phyloP scores from a whole-genome alignment of 192 early-diverging fungal genomes.

The Geranomyces variabilis region DNA sequence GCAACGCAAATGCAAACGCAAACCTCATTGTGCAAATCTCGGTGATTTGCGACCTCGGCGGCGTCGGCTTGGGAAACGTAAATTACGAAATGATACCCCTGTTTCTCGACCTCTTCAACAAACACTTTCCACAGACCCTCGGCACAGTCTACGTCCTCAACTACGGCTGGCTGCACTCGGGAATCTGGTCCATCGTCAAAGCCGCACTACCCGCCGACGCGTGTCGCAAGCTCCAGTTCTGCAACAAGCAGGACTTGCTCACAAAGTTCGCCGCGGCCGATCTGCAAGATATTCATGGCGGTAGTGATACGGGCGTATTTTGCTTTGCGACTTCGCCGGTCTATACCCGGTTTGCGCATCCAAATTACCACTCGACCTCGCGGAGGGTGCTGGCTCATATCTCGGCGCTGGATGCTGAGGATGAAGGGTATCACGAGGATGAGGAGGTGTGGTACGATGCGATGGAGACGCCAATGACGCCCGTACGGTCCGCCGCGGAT shows the following conservation, averaged over 20 bases:
- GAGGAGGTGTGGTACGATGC: slow-evolving; percentile 55
- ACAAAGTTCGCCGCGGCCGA: slow-evolving; percentile 35
- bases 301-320: slow-evolving; percentile 22
- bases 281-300: slow-evolving; percentile 25
- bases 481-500: slow-evolving; percentile 36
- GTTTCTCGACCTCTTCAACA: slow-evolving; percentile 46
- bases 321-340: slow-evolving; percentile 13
- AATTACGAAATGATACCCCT: slow-evolving; percentile 53
- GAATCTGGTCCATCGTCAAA: slow-evolving; percentile 54
- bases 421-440: slow-evolving; percentile 36
- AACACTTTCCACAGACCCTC: slow-evolving; percentile 51
- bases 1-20: too few species aligned
- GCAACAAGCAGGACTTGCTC: slow-evolving; percentile 39
- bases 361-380: slow-evolving; percentile 25
- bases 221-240: slow-evolving; percentile 45
- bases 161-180: slow-evolving; percentile 61
- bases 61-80: slow-evolving; percentile 47
- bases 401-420: slow-evolving; percentile 16
- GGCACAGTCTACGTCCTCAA: slow-evolving; percentile 57
- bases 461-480: slow-evolving; percentile 41
- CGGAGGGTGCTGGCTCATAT: slow-evolving; percentile 16
- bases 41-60: slow-evolving; percentile 52
- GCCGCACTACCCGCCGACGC: slow-evolving; percentile 46
- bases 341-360: slow-evolving; percentile 24
- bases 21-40: slow-evolving; percentile 38